Evolutionary conservation across 1,139 yeast species (phyloP), one percentile per base, ranked within the genome.

Genomic region (Sugiyamaella neomexicana): DNA sequence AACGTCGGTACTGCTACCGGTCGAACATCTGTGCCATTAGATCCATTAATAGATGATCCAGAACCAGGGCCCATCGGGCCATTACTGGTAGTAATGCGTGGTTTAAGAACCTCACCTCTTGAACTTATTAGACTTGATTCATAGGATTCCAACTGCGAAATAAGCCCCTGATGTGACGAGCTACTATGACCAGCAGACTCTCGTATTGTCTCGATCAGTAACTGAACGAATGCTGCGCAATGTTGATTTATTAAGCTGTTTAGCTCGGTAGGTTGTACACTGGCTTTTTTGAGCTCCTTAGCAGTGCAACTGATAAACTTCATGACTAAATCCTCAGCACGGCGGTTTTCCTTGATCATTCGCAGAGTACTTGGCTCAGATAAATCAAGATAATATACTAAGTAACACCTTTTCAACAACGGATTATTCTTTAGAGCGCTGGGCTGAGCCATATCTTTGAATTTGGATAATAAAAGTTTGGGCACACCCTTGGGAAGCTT

Each of bases 271-370:
- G 68, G 71, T 3, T 75, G 75, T 2, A 70, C 65, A 0, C 80
- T 80, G 40, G 80, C 60, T 59, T 83, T 82, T 50, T 75, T 76
- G 38, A 86, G 67, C 66, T 85, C 91, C 60, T 81, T 84, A 55
- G 82, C 81, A 7, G 88, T 83, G 56, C 81, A 77, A 23, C 84
- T 77, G 17, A 85, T 80, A 66, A 86, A 88, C 66, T 79, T 76
- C 74, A 85, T 80, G 7, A 87, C 79, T 51, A 87, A 71, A 55
- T 82, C 86, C 60, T 85, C 91, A 1, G 83, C 80, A 37, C 80
- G 76, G 40, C 75, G 73, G 55, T 77, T 74, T 20, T 76, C 67
- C 42, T 68, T 66, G 50, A 69, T 58, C 60, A 58, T 71, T 25
- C 78, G 81, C 16, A 67, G 62, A 58, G 76, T 73, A 50, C 74